Base-by-base conservation (phyloP, 495 filamentous ascomycete species). In the Sphaerosporella brunnea region DNA sequence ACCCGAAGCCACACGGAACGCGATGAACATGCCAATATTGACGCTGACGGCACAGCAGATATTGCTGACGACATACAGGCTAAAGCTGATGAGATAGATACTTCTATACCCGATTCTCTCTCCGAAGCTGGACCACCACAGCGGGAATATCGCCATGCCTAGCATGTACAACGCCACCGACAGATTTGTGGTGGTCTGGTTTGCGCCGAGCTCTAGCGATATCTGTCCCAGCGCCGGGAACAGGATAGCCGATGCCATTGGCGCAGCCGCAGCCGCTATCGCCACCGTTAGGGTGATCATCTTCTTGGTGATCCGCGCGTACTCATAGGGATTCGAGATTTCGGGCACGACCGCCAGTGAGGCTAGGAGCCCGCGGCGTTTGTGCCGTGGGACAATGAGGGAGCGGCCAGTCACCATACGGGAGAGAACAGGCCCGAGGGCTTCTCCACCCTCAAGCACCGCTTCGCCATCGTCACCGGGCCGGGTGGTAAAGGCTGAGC, bases 91-190 rank as follows among this genome's bases (percentile, higher is more conserved):
- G 15, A 96, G 57, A 62, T 94, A 95, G 45, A 96, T 85, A 5
- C 78, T 83, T 21, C 88, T 72, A 32, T 88, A 74, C 18, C 88
- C 88, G 2, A 83, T 63, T 2, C 74, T 72, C 62, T 95, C 88
- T 9, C 82, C 87, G 59, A 94, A 92, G 2, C 77, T 80, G 2
- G 82, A 90, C 87, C 87, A 94, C 84, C 85, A 95, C 3, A 95
- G 71, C 1, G 87, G 87, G 51, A 86, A 93, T 21, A 94, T 83
- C 15, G 79, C 74, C 84, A 94, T 90, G 46, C 73, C 67, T 4
- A 93, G 70, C 86, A 93, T 88, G 60, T 92, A 94, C 42, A 93
- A 62, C 1, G 87, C 81, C 3, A 46, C 63, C 72, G 53, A 50
- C 13, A 45, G 57, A 59, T 48, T 87, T 80, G 61, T 95, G 87